Evolutionary conservation across 2,329 filamentous ascomycete genomes (phyloP).

Genomic region (Didymella glomerata): DNA sequence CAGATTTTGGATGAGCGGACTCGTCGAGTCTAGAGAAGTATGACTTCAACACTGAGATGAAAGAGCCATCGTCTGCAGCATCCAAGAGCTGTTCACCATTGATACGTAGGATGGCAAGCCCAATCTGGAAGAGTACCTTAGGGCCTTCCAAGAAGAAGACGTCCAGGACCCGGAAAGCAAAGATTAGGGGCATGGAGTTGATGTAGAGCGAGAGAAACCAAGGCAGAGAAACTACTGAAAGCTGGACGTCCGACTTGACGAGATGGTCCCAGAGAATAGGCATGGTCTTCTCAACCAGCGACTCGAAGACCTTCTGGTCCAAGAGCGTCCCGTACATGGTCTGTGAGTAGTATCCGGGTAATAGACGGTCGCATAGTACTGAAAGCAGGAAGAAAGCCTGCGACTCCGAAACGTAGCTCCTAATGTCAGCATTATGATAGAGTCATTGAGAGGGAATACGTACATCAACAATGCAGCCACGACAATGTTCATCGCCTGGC

Average conservation of each 20-base stretch:
- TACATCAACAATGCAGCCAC: conserved; percentile 94
- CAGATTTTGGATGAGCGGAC: conserved; percentile 92
- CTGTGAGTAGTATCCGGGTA: conserved; percentile 96
- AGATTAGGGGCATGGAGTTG: conserved; percentile 98
- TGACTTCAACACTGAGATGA: conserved; percentile 93
- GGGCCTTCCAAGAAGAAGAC: conserved; percentile 98
- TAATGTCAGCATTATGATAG: conserved; percentile 37
- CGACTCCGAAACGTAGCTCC: conserved; percentile 88
- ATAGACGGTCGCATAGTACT: conserved; percentile 86
- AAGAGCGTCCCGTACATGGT: conserved; percentile 99
- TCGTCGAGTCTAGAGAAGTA: conserved; percentile 95
- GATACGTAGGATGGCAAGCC: conserved; percentile 93
- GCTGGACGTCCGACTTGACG: conserved; percentile 94
- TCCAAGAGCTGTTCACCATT: conserved; percentile 96
- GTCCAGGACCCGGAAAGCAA: conserved; percentile 94
- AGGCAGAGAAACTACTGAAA: conserved; percentile 94
- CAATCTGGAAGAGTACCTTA: conserved; percentile 96
- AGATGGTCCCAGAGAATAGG: conserved; percentile 97
- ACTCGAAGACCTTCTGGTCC: conserved; percentile 97
- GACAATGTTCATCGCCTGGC: conserved; percentile 99
- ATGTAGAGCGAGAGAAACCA: conserved; percentile 99
- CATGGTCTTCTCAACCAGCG: conserved; percentile 98
- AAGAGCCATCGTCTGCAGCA: conserved; percentile 91
- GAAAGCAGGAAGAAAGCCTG: conserved; percentile 96
- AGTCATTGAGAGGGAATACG: conserved; percentile 39